Base-by-base conservation (phyloP, 2,329 filamentous ascomycete genomes). In the Cladobotryum mycophilum region DNA sequence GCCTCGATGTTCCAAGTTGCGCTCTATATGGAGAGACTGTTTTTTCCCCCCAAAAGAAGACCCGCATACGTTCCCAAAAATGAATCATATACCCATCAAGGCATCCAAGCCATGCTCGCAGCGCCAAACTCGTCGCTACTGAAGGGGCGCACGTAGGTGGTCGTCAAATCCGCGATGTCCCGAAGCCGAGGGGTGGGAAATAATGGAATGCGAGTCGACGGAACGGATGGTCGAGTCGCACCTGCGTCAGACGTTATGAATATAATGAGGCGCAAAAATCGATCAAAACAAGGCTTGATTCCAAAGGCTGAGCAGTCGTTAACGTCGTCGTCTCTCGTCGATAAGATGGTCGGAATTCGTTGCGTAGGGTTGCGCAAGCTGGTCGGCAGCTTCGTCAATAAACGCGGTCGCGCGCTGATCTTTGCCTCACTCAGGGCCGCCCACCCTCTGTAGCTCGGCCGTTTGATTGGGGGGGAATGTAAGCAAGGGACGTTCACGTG, bases 361-460 rank as follows among this genome's bases (percentile, higher is more conserved):
- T 30, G 25, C 25, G 25, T 4, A 30, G 6, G 25, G 6, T 30
- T 30, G 25, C 25, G 25, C 25, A 30, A 30, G 25, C 25, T 30
- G 4, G 25, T 53, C 51, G 37, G 22, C 41, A 50, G 47, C 25
- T 30, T 30, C 25, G 25, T 30, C 25, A 41, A 48, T 41, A 50
- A 46, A 56, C 54, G 55, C 56, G 55, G 53, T 57, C 25, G 25
- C 57, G 57, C 52, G 57, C 54, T 48, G 54, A 53, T 54, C 45
- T 41, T 51, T 51, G 43, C 41, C 37, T 49, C 49, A 44, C 45
- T 51, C 37, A 33, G 41, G 52, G 43, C 41, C 34, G 42, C 35
- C 25, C 44, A 36, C 20, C 44, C 41, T 30, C 53, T 41, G 30
- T 46, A 18, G 48, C 40, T 35, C 22, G 38, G 35, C 49, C 25